Base-by-base conservation (phyloP, 2,329 filamentous ascomycete genomes). In the Echinosphaeria canescens region DNA sequence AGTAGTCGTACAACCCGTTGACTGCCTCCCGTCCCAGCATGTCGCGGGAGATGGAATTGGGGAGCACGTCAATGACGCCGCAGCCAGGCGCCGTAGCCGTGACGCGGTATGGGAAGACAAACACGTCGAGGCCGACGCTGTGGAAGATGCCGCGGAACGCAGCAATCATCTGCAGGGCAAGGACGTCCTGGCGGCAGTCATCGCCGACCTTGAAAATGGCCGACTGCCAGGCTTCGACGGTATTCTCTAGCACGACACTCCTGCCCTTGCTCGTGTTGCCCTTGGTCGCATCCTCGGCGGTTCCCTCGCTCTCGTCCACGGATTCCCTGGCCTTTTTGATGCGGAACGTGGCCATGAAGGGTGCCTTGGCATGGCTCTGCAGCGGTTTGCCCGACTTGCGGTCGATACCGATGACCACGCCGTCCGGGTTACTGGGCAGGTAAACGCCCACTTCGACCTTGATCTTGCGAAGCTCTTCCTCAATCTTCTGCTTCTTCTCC, bases 121-220 rank as follows among this genome's bases (percentile, higher is more conserved):
- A 99, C 13, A 95, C 85, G 41, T 98, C 88, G 8, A 99, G 64
- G 0, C 90, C 90, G 22, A 95, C 79, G 35, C 69, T 75, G 46
- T 91, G 78, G 60, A 95, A 98, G 41, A 99, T 98, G 34, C 84
- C 84, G 14, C 88, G 74, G 59, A 98, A 99, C 2, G 84, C 82
- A 1, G 88, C 75, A 45, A 99, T 93, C 75, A 99, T 90, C 49
- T 98, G 88, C 33, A 99, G 57, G 2, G 88, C 88, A 32, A 99
- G 60, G 27, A 99, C 78, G 41, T 99, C 90, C 51, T 99, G 88
- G 27, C 88, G 75, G 46, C 88, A 95, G 48, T 99, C 88, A 45
- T 99, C 88, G 33, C 88, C 88, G 26, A 99, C 90, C 48, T 99
- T 99, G 70, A 99, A 99, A 42, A 99, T 99, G 30, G 85, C 88